A percentile compares a stretch with the other conserved stretches of the same genome.
phyloP scores from a whole-genome alignment of 2,329 filamentous ascomycete genomes.

The Talaromyces amestolkiae region DNA sequence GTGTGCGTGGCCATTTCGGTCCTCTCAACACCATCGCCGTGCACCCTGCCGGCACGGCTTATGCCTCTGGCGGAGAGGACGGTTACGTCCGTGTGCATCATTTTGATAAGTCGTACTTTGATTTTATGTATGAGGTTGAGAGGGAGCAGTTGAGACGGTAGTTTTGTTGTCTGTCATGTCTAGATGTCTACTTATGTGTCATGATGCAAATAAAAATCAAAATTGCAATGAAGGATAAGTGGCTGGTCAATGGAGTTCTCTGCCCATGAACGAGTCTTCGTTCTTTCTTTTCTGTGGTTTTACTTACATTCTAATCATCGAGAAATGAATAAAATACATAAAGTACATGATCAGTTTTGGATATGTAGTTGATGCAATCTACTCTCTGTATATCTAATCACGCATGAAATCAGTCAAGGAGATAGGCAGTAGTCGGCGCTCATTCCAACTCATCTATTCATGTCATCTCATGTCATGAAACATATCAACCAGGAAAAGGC shows the following conservation, averaged over 20 bases:
- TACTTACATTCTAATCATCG: not conserved
- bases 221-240: slow-evolving; percentile 7
- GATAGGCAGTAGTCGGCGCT: slow-evolving; percentile 19
- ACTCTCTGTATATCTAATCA: slow-evolving; percentile 7
- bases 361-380: not conserved
- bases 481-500: not conserved
- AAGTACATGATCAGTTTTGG: not conserved
- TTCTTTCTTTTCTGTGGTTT: not conserved
- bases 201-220: slow-evolving; percentile 12
- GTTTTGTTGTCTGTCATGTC: slow-evolving; percentile 4
- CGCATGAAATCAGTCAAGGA: slow-evolving; percentile 11
- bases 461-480: slow-evolving; percentile 5
- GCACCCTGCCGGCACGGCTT: slow-evolving; percentile 85
- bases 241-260: slow-evolving; percentile 6
- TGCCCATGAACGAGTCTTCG: not conserved
- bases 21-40: slow-evolving; percentile 94
- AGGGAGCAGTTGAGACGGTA: slow-evolving; percentile 62
- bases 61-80: slow-evolving; percentile 95
- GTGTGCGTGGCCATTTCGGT: slow-evolving; percentile 95
- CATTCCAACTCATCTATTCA: slow-evolving; percentile 18
- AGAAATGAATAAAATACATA: not conserved
- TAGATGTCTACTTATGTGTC: slow-evolving; percentile 13
- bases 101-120: slow-evolving; percentile 98
- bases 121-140: slow-evolving; percentile 99
- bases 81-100: slow-evolving; percentile 98